A percentile compares a stretch with the other conserved stretches of the same genome.
These are phyloP conservation scores for Dendrothele bispora DNA, from an alignment of 768 basidiomycete genomes.

Conservation along the genomic window DNA sequence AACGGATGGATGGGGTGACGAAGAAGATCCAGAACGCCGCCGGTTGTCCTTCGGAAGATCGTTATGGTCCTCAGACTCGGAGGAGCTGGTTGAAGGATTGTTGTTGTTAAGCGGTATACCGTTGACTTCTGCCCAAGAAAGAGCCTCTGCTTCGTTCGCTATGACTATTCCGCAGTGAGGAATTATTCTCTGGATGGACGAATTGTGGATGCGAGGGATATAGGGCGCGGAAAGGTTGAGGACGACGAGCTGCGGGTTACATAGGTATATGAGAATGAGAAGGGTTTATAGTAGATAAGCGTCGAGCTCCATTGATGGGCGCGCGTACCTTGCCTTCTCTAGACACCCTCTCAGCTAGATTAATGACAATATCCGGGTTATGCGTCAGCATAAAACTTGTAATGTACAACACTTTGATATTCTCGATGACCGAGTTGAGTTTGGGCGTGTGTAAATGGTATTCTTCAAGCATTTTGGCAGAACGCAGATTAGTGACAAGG, in stretches of 20 bases:
- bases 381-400: constrained; percentile 83
- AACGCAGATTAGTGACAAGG: constrained; percentile 67
- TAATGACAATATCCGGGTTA: constrained; percentile 54
- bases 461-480: constrained; percentile 66
- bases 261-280: neutral
- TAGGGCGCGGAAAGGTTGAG: constrained; percentile 80
- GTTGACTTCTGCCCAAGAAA: constrained; percentile 55
- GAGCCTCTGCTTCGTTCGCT: constrained; percentile 76
- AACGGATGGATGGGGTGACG: no score
- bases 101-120: constrained; percentile 50
- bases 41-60: no score
- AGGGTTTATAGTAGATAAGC: no score
- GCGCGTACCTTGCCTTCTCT: constrained; percentile 50
- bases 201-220: constrained; percentile 71
- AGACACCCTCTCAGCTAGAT: constrained; percentile 60
- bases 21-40: no score
- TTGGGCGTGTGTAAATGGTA: constrained; percentile 57
- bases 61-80: no score
- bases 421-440: constrained; percentile 54
- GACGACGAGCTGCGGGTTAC: constrained; percentile 51
- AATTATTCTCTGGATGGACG: constrained; percentile 63
- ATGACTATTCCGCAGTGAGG: constrained; percentile 71
- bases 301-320: neutral
- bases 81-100: no score
- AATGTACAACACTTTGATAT: constrained; percentile 67